Evolutionary conservation across 257 asterid species (phyloP), one percentile per base, ranked within the genome.

Genomic region (Lavandula angustifolia): DNA sequence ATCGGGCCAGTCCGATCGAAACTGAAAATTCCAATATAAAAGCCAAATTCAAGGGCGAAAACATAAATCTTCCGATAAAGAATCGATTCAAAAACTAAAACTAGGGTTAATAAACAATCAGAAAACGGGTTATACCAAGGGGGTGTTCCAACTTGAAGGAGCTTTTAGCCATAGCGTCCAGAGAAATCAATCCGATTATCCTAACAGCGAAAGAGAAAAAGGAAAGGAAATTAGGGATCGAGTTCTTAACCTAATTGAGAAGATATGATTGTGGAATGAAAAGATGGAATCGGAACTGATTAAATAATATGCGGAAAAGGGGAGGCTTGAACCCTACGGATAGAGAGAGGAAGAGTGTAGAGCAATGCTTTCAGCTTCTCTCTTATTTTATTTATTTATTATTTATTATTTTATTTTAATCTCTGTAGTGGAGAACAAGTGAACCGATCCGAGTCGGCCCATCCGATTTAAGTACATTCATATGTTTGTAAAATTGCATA

Each of bases 131-230:
- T 37, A 54, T 75, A 82, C 88, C 88, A 7, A 82, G 83, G 8
- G 85, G 85, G 71, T 82, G 88, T 63, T 79, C 83, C 83, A 77
- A 54, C 72, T 82, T 82, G 75, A 82, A 79, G 66, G 79, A 77
- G 77, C 83, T 79, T 31, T 82, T 79, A 10, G 83, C 78, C 87
- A 79, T 82, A 74, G 64, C 67, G 74, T 64, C 60, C 62, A 44
- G 69, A n/a, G 40, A 60, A 46, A 60, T 54, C 31, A 48, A 60
- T 51, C 77, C 62, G 69, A 77, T 37, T 11, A n/a, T 33, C 61
- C 66, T 35, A 44, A 48, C 71, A 54, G 74, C 58, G 44, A 42
- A 64, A 48, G 59, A 32, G 12, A 31, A 22, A 38, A 42, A 68
- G 17, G 42, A 53, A 27, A 22, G 63, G 3, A 9, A 22, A 48